Percentiles rank a stretch among this genome's conserved stretches.
Evolutionary conservation across 2,329 filamentous ascomycete species (phyloP).

Genomic region (Pseudonectria foliicola): DNA sequence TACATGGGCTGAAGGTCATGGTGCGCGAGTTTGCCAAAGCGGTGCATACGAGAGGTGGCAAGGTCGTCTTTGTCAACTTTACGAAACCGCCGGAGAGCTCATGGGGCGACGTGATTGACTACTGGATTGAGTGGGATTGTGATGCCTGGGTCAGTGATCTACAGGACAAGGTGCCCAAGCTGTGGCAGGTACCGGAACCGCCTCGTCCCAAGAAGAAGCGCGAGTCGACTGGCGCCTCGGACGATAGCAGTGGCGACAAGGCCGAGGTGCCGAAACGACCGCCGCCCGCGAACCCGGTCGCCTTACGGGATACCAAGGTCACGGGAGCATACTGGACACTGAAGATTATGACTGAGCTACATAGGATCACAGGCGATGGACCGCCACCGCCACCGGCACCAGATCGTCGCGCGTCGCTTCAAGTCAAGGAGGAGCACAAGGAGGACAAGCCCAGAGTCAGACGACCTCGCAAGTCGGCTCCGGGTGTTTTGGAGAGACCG

Average conservation of each 20-base stretch:
- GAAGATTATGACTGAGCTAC: constrained; percentile 36
- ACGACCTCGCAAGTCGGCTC: constrained; percentile 34
- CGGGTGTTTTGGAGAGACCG: constrained; percentile 25
- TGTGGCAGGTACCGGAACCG: constrained; percentile 50
- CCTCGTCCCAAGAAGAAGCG: constrained; percentile 34
- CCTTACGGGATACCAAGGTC: constrained; percentile 38
- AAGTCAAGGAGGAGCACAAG: too few relatives aligned
- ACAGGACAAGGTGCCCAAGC: constrained; percentile 47
- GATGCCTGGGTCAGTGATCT: constrained; percentile 65
- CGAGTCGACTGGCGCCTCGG: constrained; percentile 19
- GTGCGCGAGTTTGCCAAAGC: constrained; percentile 65
- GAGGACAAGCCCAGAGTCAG: constrained; percentile 20
- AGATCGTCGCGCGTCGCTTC: not conserved
- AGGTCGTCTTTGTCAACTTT: constrained; percentile 66
- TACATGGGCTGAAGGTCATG: constrained; percentile 65
- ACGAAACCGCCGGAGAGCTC: constrained; percentile 65
- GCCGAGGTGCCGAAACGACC: constrained; percentile 24
- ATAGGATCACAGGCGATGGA: constrained; percentile 25
- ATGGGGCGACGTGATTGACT: constrained; percentile 68
- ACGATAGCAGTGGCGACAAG: constrained; percentile 16
- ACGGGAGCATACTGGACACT: constrained; percentile 38
- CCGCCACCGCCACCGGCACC: constrained; percentile 9
- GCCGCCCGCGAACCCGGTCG: constrained; percentile 31
- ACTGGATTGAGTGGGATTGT: constrained; percentile 69
- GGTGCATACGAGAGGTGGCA: constrained; percentile 60